Evolutionary conservation across 805 yeast genomes (phyloP).

Genomic region (Teunomyces barrocoloradensis): DNA sequence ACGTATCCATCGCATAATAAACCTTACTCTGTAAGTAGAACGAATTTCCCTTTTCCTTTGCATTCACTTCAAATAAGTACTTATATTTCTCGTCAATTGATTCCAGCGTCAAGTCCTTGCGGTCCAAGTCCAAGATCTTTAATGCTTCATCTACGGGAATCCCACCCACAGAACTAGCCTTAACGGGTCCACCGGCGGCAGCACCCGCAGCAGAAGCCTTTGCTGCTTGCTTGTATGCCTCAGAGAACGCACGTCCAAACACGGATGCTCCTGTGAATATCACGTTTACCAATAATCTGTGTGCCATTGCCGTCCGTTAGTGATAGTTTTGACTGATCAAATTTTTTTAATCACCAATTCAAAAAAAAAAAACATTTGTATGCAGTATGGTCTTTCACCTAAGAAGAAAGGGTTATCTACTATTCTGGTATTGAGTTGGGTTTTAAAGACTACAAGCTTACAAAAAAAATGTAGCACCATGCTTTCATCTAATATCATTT

Average conservation of each 20-base stretch:
- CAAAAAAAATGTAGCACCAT: slow-evolving; percentile 48
- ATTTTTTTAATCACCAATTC: slow-evolving; percentile 1
- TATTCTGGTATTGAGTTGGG: neutral
- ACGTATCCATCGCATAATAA: slow-evolving; percentile 88
- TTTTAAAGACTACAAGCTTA: neutral
- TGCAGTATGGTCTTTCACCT: neutral
- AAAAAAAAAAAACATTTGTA: neutral
- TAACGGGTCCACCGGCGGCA: slow-evolving; percentile 31
- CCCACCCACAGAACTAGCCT: slow-evolving; percentile 65
- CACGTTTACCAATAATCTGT: slow-evolving; percentile 85
- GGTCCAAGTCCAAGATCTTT: slow-evolving; percentile 81
- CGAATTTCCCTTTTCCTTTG: slow-evolving; percentile 94
- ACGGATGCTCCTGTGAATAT: slow-evolving; percentile 93
- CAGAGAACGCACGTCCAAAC: slow-evolving; percentile 93
- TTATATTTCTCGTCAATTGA: slow-evolving; percentile 69
- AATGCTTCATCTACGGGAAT: slow-evolving; percentile 86
- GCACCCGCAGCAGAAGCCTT: slow-evolving; percentile 71
- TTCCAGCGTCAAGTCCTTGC: slow-evolving; percentile 50
- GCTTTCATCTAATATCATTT: slow-evolving; percentile 42
- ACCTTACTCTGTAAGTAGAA: slow-evolving; percentile 92
- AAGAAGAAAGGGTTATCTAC: too few species aligned
- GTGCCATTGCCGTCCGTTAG: slow-evolving; percentile 56
- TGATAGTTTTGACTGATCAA: neutral
- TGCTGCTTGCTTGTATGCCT: slow-evolving; percentile 96
- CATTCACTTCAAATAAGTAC: slow-evolving; percentile 81